Evolutionary conservation across 2,329 filamentous ascomycete genomes (phyloP).

Genomic region (Ramularia collo-cygni): DNA sequence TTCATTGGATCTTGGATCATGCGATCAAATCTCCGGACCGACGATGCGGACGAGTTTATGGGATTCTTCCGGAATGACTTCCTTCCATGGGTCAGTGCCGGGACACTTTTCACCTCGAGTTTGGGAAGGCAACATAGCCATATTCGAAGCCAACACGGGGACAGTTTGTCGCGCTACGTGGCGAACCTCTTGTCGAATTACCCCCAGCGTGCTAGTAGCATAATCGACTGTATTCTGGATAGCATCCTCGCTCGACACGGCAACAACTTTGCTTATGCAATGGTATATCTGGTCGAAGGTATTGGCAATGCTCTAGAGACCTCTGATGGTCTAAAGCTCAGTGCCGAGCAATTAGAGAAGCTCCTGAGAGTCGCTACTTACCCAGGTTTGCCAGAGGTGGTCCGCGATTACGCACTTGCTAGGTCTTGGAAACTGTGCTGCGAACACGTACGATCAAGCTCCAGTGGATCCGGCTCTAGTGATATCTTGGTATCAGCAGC

Average conservation of each 20-base stretch:
- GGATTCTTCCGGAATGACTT: conserved; percentile 36
- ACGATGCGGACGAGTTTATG: conserved; percentile 23
- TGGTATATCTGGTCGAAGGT: conserved; percentile 39
- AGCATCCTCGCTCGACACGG: conserved; percentile 20
- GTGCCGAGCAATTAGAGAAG: conserved; percentile 22
- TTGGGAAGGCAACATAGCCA: conserved; percentile 27
- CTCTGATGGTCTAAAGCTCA: conserved; percentile 13
- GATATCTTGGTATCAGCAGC: conserved; percentile 2
- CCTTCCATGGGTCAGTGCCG: conserved; percentile 43
- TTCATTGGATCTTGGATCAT: conserved; percentile 42
- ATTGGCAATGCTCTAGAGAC: conserved; percentile 30
- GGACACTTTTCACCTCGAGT: conserved; percentile 37
- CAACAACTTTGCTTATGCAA: conserved; percentile 37
- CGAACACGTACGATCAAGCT: conserved; percentile 1
- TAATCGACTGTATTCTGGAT: conserved; percentile 30
- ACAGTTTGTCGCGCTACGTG: conserved; percentile 32
- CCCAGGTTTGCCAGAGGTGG: conserved; percentile 38
- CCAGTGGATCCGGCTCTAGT: background rate
- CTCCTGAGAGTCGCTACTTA: conserved; percentile 29
- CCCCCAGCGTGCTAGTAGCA: conserved; percentile 8
- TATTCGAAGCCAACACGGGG: conserved; percentile 36
- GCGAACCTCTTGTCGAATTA: conserved; percentile 23
- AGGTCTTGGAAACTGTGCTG: conserved; percentile 23
- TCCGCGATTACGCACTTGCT: conserved; percentile 33
- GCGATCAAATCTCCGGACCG: conserved; percentile 20